Conservation (phyloP, 805 yeast species). For the Candida pseudoglaebosa region DNA sequence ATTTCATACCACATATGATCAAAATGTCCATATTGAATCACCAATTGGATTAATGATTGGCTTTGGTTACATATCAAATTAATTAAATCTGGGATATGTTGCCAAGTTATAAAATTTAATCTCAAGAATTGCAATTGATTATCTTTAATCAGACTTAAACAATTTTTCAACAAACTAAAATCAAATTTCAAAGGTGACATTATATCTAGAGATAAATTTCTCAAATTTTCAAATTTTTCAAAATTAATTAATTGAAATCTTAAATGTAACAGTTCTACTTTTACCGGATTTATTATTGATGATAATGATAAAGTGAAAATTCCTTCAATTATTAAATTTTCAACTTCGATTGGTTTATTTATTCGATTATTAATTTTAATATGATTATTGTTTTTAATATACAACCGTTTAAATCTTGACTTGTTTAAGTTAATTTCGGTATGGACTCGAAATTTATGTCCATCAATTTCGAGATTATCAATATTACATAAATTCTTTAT, state of each 20-base stretch:
- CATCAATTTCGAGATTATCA: slow-evolving; percentile 3
- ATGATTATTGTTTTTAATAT: slow-evolving; percentile 1
- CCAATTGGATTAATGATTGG: background rate
- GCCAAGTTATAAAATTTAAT: background rate
- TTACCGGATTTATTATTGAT: background rate
- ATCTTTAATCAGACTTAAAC: background rate
- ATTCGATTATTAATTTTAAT: background rate
- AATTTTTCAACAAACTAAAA: background rate
- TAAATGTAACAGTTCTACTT: slow-evolving; percentile 1
- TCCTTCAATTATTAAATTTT: background rate
- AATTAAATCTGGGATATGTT: background rate
- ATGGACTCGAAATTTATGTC: background rate
- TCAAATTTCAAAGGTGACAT: background rate
- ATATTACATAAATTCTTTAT: background rate
- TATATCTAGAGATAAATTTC: slow-evolving; percentile 1
- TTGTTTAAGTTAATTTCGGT: background rate
- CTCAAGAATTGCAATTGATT: background rate
- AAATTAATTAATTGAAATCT: background rate
- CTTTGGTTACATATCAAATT: background rate
- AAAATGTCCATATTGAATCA: background rate
- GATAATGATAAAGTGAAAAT: slow-evolving; percentile 1
- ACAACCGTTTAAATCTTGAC: background rate
- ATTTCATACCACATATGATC: slow-evolving; percentile 4
- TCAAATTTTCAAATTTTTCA: background rate
- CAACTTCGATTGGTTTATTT: background rate